Evolutionary conservation across 2,329 filamentous ascomycete genomes (phyloP), one percentile per base, ranked within the genome.

Genomic region (Penicillium expansum): DNA sequence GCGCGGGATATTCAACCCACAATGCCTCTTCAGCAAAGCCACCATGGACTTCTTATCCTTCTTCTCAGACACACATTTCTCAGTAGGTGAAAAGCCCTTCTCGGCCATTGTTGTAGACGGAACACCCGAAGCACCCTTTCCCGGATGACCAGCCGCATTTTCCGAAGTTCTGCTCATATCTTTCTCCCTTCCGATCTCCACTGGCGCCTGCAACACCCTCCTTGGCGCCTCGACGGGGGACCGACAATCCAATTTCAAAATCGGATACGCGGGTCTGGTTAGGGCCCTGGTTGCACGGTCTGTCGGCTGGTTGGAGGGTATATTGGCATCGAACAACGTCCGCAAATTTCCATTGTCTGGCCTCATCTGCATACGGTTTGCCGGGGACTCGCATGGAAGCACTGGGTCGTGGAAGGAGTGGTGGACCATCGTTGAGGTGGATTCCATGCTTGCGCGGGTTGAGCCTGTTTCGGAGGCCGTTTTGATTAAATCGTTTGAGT

Each of bases 401-500:
- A 57, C 37, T 16, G 57, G 49, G 8, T 60, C 56, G 13, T 60
- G 53, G 11, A 48, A 39, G 3, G 59, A 52, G 20, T 59, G 50
- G 11, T 58, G 60, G 7, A 60, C 55, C n/a, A 55, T 58, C 8
- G 63, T 63, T 2, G 57, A 61, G 9, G 57, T 54, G 0, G 63
- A 65, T 0, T 58, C 56, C 18, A 59, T 55, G 35, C 63, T 66
- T 18, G 59, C 47, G 10, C 51, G 56, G 2, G 48, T 39, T 9
- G 63, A 67, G 20, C 38, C 37, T 16, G 54, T 43, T 14, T 58
- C 55, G 8, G 60, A 66, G 3, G 52, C 43, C 8, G 57, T 56
- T 44, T 60, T 59, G 55, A 66, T 66, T 16, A 67, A 42, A 16
- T 67, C 62, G 35, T 63, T 64, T 4, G 58, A 55, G 37, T 67